A percentile compares a stretch with the other conserved stretches of the same genome.
Conservation (phyloP, 345 rosid genomes). For the Lagerstroemia speciosa region DNA sequence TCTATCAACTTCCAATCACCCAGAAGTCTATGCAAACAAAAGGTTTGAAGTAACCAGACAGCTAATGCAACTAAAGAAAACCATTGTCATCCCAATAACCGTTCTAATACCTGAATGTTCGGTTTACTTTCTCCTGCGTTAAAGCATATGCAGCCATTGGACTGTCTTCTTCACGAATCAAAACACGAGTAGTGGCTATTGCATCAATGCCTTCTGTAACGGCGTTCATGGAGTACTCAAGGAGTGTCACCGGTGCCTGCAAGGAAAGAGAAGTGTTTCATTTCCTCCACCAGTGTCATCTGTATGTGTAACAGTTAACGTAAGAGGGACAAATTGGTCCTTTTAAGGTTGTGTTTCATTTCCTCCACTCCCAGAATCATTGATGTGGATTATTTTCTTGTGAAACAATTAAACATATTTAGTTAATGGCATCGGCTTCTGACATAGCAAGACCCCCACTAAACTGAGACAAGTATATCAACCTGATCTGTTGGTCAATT, state of each 20-base stretch:
- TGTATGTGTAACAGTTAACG: too few species aligned
- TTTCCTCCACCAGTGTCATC: too few species aligned
- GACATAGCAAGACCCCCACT: neutral
- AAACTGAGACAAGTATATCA: neutral
- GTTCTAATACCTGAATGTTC: slow-evolving; percentile 60
- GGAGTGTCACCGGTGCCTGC: slow-evolving; percentile 67
- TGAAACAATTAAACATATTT: neutral
- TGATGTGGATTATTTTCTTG: neutral
- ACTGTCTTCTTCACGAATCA: slow-evolving; percentile 55
- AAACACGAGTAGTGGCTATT: slow-evolving; percentile 87
- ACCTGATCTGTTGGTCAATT: neutral
- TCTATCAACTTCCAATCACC: neutral
- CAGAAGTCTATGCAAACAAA: neutral
- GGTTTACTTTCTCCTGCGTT: slow-evolving; percentile 47
- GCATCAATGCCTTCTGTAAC: slow-evolving; percentile 97
- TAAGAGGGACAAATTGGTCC: too few species aligned
- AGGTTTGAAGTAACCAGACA: neutral
- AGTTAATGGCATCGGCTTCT: neutral
- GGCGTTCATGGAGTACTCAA: slow-evolving; percentile 78
- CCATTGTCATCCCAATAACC: neutral
- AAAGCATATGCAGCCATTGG: slow-evolving; percentile 37
- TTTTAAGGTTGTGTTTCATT: too few species aligned
- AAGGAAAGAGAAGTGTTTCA: neutral
- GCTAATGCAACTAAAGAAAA: neutral
- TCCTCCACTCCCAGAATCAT: neutral